Evolutionary conservation across 2,329 filamentous ascomycete genomes (phyloP), one percentile per base, ranked within the genome.

Genomic region (Penicillium freii): DNA sequence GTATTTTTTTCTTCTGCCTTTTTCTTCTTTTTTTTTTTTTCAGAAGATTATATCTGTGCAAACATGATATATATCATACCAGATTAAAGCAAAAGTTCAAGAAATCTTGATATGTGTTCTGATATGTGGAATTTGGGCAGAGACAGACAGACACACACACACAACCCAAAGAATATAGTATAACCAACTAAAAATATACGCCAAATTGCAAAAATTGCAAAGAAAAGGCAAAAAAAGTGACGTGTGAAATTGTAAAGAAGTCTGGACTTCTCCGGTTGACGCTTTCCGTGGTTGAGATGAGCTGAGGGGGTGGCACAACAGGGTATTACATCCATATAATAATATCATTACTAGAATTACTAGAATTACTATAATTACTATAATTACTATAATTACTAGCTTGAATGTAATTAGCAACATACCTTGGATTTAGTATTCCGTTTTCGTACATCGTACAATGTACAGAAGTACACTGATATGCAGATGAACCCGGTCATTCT

Each of bases 161-260:
- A 7, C 44, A 33, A 21, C 21, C 21, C 21, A 21, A 8, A 15
- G 15, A 39, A 40, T 17, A 44, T 23, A 13, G 7, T 42, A 34
- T 27, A 51, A 49, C 5, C 10, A 31, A 40, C 17, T 19, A 11
- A 39, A 54, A 17, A 23, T 39, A 54, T 27, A n/a, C 15, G 29
- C 38, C 39, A 48, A 46, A 34, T 39, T 23, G 17, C 6, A 38
- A 51, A 52, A 34, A 23, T 39, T 23, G 17, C 9, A 38, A 51
- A 52, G 17, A 40, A 58, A 39, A 57, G 33, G 17, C 17, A 43
- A 57, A 56, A 31, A 21, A 48, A 59, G 62, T 65, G 63, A 65
- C 63, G 63, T 65, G 62, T 62, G 60, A 54, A 53, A 42, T 47
- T 57, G 57, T 62, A 53, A 60, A 60, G 52, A 40, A 23, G 36